Evolutionary conservation across 768 basidiomycete genomes (phyloP), one percentile per base, ranked within the genome.

Genomic region (Hericium erinaceus): DNA sequence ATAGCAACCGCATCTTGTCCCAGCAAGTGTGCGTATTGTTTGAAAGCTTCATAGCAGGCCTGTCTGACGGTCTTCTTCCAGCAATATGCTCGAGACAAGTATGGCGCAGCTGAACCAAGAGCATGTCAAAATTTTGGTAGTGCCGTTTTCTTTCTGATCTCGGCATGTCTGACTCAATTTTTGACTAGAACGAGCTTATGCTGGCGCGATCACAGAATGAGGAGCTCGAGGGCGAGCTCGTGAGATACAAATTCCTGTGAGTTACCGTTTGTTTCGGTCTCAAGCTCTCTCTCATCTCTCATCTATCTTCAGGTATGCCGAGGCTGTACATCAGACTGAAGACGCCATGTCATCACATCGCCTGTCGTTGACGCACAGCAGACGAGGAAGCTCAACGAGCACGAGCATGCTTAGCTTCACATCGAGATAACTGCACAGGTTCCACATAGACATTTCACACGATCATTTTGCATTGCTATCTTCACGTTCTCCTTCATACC

Each of bases 161-260:
- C 8, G 1, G 33, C 56, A n/a, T 48, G 50, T 51, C n/a, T 54
- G 68, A 72, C 33, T 56, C 69, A 9, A 69, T 70, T n/a, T 67
- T 20, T 46, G 6, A 20, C 39, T 61, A 92, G 90, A 92, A 95
- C 64, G 87, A 95, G 68, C 80, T 98, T 3, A 97, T 98, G 3
- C 91, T 85, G 75, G 79, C 86, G 57, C 83, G 94, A 54, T 73
- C 98, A 41, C 84, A 86, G 59, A 90, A 91, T 63, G 95, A 99
- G 68, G 94, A 98, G 68, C 77, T 95, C 59, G 97, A 98, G 70
- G 80, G 84, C 57, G 92, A 98, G 69, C 81, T 99, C 16, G 95
- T 99, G 40, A 84, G 89, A 44, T 98, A 97, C 73, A 97, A 97
- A 73, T 74, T 97, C 48, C 69, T 95, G 90, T 94, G 65, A 69